Percentiles rank a stretch among this genome's conserved stretches.
Evolutionary conservation across 2,329 filamentous ascomycete species (phyloP).

Genomic region (Diaporthe sp.): DNA sequence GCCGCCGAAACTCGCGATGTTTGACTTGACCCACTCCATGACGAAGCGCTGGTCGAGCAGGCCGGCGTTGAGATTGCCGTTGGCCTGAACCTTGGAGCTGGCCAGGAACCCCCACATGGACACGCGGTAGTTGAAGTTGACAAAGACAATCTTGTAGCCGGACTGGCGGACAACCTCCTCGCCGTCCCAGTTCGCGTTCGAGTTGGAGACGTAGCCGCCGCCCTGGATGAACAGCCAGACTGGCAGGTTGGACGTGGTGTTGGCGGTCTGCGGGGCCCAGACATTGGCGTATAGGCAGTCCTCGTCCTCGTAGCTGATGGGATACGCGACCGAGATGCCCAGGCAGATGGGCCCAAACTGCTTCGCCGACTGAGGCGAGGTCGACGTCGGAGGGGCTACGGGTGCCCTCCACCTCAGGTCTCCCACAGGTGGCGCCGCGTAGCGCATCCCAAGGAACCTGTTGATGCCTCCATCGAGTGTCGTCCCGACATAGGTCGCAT

Average conservation of each 20-base stretch:
- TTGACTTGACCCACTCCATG: constrained; percentile 71
- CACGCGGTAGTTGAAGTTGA: constrained; percentile 75
- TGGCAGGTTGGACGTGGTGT: constrained; percentile 58
- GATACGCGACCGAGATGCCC: constrained; percentile 51
- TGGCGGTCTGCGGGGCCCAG: constrained; percentile 57
- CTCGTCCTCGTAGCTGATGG: constrained; percentile 47
- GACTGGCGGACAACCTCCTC: constrained; percentile 60
- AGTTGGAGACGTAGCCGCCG: constrained; percentile 60
- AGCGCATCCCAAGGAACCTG: constrained; percentile 64
- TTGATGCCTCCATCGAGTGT: constrained; percentile 49
- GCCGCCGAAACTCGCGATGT: constrained; percentile 72
- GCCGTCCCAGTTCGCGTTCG: constrained; percentile 67
- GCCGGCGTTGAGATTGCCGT: constrained; percentile 74
- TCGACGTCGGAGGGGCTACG: constrained; percentile 54
- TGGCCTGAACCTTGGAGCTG: constrained; percentile 64
- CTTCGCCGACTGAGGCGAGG: constrained; percentile 53
- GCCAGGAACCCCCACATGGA: constrained; percentile 74
- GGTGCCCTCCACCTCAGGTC: constrained; percentile 66
- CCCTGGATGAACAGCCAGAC: constrained; percentile 69
- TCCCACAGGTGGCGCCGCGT: constrained; percentile 64
- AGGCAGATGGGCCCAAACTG: constrained; percentile 62
- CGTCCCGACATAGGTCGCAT: constrained; percentile 40
- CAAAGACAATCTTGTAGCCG: constrained; percentile 63
- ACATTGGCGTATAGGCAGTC: constrained; percentile 62
- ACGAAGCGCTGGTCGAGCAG: constrained; percentile 73